Evolutionary conservation across 2,329 filamentous ascomycete genomes (phyloP).

Genomic region (Aspergillus arachidicola): DNA sequence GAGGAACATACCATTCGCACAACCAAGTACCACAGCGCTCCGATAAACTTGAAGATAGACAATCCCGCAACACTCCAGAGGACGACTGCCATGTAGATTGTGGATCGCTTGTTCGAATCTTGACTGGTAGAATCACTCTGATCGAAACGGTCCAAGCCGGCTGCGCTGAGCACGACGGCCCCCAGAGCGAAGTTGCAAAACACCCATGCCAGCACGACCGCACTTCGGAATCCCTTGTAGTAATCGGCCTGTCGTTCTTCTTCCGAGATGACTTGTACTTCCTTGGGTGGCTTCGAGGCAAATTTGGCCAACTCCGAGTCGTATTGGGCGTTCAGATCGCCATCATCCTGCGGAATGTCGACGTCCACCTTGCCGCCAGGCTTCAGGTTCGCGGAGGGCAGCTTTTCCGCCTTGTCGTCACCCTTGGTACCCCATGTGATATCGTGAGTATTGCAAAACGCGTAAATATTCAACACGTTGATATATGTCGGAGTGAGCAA

Average conservation of each 20-base stretch:
- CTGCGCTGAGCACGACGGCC: constrained; percentile 83
- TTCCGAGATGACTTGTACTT: constrained; percentile 55
- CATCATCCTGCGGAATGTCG: constrained; percentile 81
- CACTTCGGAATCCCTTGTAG: constrained; percentile 92
- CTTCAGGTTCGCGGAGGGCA: constrained; percentile 85
- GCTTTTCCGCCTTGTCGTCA: constrained; percentile 90
- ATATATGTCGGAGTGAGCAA: constrained; percentile 94
- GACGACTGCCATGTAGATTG: constrained; percentile 83
- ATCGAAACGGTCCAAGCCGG: constrained; percentile 72
- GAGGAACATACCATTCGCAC: constrained; percentile 73
- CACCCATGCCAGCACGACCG: constrained; percentile 94
- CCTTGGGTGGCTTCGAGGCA: constrained; percentile 70
- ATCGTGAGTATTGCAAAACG: constrained; percentile 97
- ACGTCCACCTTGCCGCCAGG: constrained; percentile 95
- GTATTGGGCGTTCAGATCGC: constrained; percentile 93
- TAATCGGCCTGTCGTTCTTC: constrained; percentile 93
- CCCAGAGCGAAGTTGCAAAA: constrained; percentile 89
- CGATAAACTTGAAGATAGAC: constrained; percentile 83
- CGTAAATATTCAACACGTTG: constrained; percentile 98
- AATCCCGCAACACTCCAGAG: constrained; percentile 86
- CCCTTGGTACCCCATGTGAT: constrained; percentile 98
- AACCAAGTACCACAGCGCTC: constrained; percentile 89
- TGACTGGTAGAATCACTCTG: constrained; percentile 38
- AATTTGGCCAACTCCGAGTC: constrained; percentile 80
- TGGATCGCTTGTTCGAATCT: constrained; percentile 61